These are phyloP conservation scores for Colletotrichum magnum DNA, from an alignment of 2,329 filamentous ascomycete genomes.

Conservation along the genomic window DNA sequence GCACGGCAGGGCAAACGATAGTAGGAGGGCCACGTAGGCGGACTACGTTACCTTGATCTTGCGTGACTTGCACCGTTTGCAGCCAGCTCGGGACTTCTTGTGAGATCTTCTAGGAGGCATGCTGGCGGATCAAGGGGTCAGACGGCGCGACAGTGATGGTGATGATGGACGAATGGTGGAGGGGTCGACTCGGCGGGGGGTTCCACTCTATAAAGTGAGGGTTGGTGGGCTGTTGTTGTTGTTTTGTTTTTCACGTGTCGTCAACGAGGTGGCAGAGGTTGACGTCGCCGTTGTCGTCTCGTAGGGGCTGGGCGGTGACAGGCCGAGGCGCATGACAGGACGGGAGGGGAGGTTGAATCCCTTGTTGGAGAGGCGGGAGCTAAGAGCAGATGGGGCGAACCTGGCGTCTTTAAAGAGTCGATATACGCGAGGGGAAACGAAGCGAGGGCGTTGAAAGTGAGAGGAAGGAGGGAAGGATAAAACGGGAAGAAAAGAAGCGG, in stretches of 20 bases:
- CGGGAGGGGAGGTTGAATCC: conserved; percentile 7
- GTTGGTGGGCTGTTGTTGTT: conserved; percentile 6
- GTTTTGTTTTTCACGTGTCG: conserved; percentile 28
- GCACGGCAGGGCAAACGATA: neutral
- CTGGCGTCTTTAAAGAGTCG: conserved; percentile 11
- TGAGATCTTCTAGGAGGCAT: conserved; percentile 78
- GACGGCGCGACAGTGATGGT: neutral
- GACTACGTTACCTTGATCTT: conserved; percentile 74
- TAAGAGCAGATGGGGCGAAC: conserved; percentile 20
- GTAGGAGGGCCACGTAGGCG: neutral
- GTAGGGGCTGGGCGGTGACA: conserved; percentile 9
- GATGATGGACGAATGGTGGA: neutral
- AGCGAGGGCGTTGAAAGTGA: conserved; percentile 3
- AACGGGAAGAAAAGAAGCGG: neutral
- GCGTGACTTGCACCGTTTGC: conserved; percentile 74
- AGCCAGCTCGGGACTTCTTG: conserved; percentile 79
- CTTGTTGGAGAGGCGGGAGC: conserved; percentile 19
- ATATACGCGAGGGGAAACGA: conserved; percentile 1
- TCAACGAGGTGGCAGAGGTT: conserved; percentile 16
- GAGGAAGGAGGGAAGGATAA: neutral
- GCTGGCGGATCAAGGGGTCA: conserved; percentile 29
- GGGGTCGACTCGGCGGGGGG: neutral
- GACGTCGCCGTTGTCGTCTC: conserved; percentile 25
- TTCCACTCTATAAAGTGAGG: conserved; percentile 34
- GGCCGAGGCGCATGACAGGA: conserved; percentile 30